Conservation (phyloP, 805 yeast species). For the Teunomyces cretensis region DNA sequence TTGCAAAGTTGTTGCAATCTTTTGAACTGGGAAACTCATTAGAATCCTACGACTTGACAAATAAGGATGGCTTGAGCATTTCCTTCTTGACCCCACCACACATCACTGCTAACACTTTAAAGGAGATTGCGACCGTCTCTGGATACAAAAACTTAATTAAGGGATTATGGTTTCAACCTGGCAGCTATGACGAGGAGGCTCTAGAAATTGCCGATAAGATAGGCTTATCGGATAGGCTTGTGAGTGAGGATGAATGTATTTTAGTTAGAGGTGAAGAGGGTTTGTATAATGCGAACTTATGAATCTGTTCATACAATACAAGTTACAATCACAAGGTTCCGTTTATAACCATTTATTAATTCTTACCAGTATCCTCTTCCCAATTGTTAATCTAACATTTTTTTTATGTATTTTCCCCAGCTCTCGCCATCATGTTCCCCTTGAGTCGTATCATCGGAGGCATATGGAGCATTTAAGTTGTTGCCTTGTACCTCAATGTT, state of each 20-base stretch:
- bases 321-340: not conserved
- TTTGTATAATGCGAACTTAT: constrained; percentile 39
- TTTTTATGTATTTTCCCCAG: constrained; percentile 37
- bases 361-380: not conserved
- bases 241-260: constrained; percentile 64
- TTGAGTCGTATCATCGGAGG: constrained; percentile 4
- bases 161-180: constrained; percentile 84
- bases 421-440: constrained; percentile 36
- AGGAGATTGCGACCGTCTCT: constrained; percentile 38
- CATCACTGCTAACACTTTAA: constrained; percentile 43
- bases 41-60: constrained; percentile 23
- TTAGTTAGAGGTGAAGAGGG: constrained; percentile 65
- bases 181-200: constrained; percentile 58
- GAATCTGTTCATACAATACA: not conserved
- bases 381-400: constrained; percentile 15
- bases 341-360: constrained; percentile 1
- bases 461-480: not conserved
- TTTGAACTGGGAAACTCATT: constrained; percentile 17
- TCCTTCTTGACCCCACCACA: constrained; percentile 78
- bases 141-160: constrained; percentile 42
- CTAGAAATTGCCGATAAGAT: constrained; percentile 40
- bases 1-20: constrained; percentile 28
- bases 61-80: constrained; percentile 49
- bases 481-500: constrained; percentile 24
- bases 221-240: constrained; percentile 32